Evolutionary conservation across 2,329 filamentous ascomycete species (phyloP), one percentile per base, ranked within the genome.

Genomic region (Cercospora nicotianae): DNA sequence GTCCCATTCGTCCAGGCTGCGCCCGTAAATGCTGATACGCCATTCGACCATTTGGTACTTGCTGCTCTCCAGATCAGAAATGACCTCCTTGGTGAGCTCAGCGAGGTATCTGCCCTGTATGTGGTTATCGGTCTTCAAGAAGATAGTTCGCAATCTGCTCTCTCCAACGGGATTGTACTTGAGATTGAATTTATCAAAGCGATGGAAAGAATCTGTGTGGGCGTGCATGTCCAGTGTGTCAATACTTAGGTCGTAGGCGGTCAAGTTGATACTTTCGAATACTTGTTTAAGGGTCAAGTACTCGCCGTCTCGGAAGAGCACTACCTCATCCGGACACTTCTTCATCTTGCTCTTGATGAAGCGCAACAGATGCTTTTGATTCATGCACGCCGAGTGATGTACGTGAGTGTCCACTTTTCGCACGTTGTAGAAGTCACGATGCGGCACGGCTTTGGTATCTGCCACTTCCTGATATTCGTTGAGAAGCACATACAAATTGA

Each of bases 281-380:
- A 99, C 95, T 80, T 99, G 92, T 67, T 88, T 89, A 68, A 99
- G 82, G 0, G 95, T 98, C 74, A 99, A 84, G 79, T 96, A 89
- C 79, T 94, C 96, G 68, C 91, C 94, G 79, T 99, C 95, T 77
- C 95, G 88, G 79, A 89, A 96, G 55, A 99, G 86, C 6, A 99
- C 95, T 33, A 95, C 89, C 81, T 99, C 95, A 75, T 98, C 92
- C 0, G 94, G 93, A 18, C 88, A 95, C 80, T 97, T 99, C 86
- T 97, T 98, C 93, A 99, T 97, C 82, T 99, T 99, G 81, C 93
- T 97, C 82, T 99, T 99, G 84, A 99, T 99, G 81, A 99, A 99
- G 64, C 95, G 92, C 69, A 99, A 84, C 66, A 99, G 83, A 85
- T 99, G 95, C 81, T 99, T 99, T 80, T 99, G 95, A 78, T 99